Base-by-base conservation (phyloP, 306 rosid genomes). In the Dalbergia cochinchinensis region DNA sequence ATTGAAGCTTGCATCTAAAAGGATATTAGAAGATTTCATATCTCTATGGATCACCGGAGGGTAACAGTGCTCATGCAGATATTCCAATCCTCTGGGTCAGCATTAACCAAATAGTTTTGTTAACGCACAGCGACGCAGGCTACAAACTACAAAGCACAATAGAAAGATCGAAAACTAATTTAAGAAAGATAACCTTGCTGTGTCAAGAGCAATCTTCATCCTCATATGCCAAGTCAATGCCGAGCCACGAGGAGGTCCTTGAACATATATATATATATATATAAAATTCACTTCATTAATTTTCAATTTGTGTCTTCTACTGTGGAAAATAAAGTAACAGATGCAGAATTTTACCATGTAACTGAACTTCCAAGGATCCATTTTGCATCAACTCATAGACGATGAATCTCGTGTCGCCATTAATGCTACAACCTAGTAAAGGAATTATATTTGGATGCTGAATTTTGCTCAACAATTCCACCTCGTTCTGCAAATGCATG, bases 11-110 rank as follows among this genome's bases (percentile, higher is more conserved):
- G 87, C 88, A 84, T 93, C 99, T 76, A 95, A 87, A 75, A 95
- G 99, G 82, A 95, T 89, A 89, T 95, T 93, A 64, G 99, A 93
- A 65, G 99, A 86, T 87, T 95, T 95, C 90, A 95, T 90, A 84
- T 95, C 99, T 86, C 98, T 90, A 83, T 93, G 98, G 78, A 95
- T 95, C 83, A 95, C 96, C 4, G 87, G 68, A 58, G 98, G 99
- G 68, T 82, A 69, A 87, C 96, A 93, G 78, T 91, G 90, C 86
- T 95, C 97, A 47, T 95, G 99, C 31, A 95, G 88, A 80, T 92
- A 90, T 77, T 95, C 98, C 78, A 95, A 87, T 82, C 91, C 99
- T 87, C 99, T 95, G 91, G 91, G 59, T 83, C 85, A 94, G 71
- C 35, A 84, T 19, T 53, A 34, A 44, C 16, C 59, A 74, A 80